Evolutionary conservation across 768 basidiomycete species (phyloP).

Genomic region (Boletus eberwhitei): DNA sequence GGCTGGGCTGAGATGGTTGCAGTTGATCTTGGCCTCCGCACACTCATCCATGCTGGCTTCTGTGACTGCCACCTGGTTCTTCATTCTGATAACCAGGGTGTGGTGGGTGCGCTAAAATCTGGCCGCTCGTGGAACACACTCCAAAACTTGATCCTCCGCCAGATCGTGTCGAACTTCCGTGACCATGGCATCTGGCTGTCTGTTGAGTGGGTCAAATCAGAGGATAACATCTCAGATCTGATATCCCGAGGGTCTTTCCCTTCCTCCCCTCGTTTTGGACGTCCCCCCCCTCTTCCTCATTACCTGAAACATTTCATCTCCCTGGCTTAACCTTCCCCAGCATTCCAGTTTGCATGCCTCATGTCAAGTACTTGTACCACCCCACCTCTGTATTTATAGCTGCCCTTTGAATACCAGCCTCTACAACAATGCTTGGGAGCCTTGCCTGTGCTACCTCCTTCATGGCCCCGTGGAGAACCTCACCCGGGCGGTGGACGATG

Average conservation of each 20-base stretch:
- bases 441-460: too few species aligned
- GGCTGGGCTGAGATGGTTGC: not conserved
- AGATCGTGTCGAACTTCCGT: not conserved
- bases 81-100: conserved; percentile 41
- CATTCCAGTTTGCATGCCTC: too few species aligned
- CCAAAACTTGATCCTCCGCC: conserved; percentile 1
- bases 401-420: too few species aligned
- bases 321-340: too few species aligned
- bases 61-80: conserved; percentile 26
- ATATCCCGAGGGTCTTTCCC: conserved; percentile 37
- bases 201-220: conserved; percentile 1
- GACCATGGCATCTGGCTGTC: conserved; percentile 2
- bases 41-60: conserved; percentile 11
- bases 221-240: conserved; percentile 35
- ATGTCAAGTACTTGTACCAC: too few species aligned
- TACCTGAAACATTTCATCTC: not conserved
- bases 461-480: too few species aligned
- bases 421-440: too few species aligned
- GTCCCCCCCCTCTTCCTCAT: not conserved
- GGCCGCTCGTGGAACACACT: not conserved
- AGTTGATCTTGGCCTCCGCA: not conserved
- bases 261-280: not conserved
- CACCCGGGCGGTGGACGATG: not conserved
- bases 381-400: too few species aligned
- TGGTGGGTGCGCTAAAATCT: conserved; percentile 21